Percentiles rank a stretch among this genome's conserved stretches.
Evolutionary conservation across 306 rosid species (phyloP).

Genomic region (Gleditsia sinensis): DNA sequence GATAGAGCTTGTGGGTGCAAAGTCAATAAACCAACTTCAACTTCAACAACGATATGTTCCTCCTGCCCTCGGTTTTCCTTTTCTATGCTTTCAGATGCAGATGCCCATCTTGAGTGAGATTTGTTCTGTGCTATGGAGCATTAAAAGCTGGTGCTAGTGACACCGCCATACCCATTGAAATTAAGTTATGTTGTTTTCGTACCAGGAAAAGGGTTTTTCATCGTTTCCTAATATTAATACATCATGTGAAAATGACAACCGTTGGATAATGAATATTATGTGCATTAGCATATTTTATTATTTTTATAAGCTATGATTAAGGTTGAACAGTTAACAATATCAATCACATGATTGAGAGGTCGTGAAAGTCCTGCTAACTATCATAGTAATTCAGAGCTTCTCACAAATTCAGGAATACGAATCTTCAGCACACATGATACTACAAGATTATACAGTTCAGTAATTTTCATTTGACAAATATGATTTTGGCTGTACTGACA

Average conservation of each 20-base stretch:
- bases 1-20: constrained; percentile 34
- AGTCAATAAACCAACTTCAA: constrained; percentile 43
- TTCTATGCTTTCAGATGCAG: constrained; percentile 26
- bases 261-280: too few species aligned
- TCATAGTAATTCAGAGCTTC: constrained; percentile 41
- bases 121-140: constrained; percentile 45
- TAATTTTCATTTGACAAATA: not conserved
- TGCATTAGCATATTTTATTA: too few species aligned
- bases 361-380: constrained; percentile 42
- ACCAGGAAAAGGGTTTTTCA: too few species aligned
- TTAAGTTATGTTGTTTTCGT: too few species aligned
- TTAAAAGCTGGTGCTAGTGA: constrained; percentile 28
- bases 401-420: constrained; percentile 28
- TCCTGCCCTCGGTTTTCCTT: constrained; percentile 28
- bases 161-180: too few species aligned
- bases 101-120: constrained; percentile 44
- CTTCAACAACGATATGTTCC: constrained; percentile 27
- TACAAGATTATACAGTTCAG: not conserved
- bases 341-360: constrained; percentile 47
- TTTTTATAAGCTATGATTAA: constrained; percentile 11
- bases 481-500: not conserved
- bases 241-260: too few species aligned
- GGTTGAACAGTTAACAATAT: constrained; percentile 52
- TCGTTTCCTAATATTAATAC: too few species aligned
- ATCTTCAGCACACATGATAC: constrained; percentile 28